These are phyloP conservation scores for Tuber indicum DNA, from an alignment of 495 filamentous ascomycete species.

Conservation along the genomic window DNA sequence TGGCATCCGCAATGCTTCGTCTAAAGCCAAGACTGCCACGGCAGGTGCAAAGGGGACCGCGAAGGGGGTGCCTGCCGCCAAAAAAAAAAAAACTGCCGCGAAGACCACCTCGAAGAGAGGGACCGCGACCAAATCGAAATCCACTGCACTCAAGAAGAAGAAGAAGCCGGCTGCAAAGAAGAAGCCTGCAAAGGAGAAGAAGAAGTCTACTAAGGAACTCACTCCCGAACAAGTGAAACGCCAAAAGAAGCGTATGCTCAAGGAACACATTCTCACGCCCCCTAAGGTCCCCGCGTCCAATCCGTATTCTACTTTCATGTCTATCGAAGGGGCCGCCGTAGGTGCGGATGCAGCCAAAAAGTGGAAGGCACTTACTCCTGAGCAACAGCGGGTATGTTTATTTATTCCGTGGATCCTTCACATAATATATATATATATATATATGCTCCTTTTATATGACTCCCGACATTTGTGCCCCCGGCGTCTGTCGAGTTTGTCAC, in stretches of 20 bases:
- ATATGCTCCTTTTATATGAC: not conserved
- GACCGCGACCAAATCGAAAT: not conserved
- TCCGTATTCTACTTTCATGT: not conserved
- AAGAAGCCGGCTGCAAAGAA: slow-evolving; percentile 5
- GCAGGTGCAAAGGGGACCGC: slow-evolving; percentile 9
- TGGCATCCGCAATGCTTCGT: not conserved
- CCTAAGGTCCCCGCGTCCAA: not conserved
- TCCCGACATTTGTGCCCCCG: not conserved
- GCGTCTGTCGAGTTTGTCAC: not conserved
- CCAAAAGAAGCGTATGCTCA: not conserved
- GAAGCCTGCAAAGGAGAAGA: slow-evolving; percentile 12
- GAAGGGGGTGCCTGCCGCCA: not conserved
- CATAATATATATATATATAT: not conserved
- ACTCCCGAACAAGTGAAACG: not conserved
- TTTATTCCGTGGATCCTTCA: not conserved
- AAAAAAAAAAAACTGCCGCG: not conserved
- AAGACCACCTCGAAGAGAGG: not conserved
- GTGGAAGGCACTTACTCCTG: slow-evolving; percentile 19
- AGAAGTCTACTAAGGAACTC: slow-evolving; percentile 1
- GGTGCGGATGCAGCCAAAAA: not conserved
- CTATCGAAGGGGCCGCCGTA: not conserved
- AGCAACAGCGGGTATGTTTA: slow-evolving; percentile 14
- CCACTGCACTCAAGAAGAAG: slow-evolving; percentile 13
- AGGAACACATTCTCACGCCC: not conserved
- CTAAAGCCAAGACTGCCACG: not conserved